Base-by-base conservation (phyloP, 1,284 basidiomycete species). In the Trichosporon faecale region DNA sequence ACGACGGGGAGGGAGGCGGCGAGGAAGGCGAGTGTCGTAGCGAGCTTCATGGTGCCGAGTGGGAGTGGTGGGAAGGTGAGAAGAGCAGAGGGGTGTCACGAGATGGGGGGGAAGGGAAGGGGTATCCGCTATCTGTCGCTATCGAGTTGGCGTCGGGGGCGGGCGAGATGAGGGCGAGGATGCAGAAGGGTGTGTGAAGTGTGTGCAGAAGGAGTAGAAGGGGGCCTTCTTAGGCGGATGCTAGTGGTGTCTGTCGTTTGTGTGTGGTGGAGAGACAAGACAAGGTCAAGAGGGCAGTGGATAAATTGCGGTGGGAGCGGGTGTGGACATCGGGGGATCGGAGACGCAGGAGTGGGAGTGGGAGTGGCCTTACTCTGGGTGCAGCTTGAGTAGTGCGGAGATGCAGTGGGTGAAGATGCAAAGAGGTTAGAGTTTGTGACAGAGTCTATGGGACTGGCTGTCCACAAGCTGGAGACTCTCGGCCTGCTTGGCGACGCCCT, bases 391-490 rank as follows among this genome's bases (percentile, higher is more conserved):
- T 21, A n/a, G 49, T 25, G 21, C 49, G 49, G 49, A 52, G 49
- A 52, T 52, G 49, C n/a, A 52, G 49, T 52, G 49, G 49, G 49
- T 52, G 49, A 21, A 52, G n/a, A 23, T 1, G 21, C 21, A 52
- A 52, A 3, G 57, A n/a, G 57, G 27, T 31, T 61, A 61, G 57
- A 61, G 57, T 61, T 61, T 61, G 29, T 31, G 29, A 21, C 57
- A 61, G 27, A 14, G 21, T 8, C 27, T 27, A 3, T 21, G 44
- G 4, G 44, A 46, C 31, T 33, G n/a, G n/a, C n/a, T n/a, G n/a
- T n/a, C n/a, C n/a, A n/a, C 44, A n/a, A 46, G 44, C 16, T 2
- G 12, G 37, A 57, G 18, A 21, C 55, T 57, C 55, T 57, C 27
- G 55, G 55, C 55, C 55, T 57, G 52, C 52, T 55, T 55, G 52